Evolutionary conservation across 306 rosid genomes (phyloP).

Genomic region (Prunus padus): DNA sequence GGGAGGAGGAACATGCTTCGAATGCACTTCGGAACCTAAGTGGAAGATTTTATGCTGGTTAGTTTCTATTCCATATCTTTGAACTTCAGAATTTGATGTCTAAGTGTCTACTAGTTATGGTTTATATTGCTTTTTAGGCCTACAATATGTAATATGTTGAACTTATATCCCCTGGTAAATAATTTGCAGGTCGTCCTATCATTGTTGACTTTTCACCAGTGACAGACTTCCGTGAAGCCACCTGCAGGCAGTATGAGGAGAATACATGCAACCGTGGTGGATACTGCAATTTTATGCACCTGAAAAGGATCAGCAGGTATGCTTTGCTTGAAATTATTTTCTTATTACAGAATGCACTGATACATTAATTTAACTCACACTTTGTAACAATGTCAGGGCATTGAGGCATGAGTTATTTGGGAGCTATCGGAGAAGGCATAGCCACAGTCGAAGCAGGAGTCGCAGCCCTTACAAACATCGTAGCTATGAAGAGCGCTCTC

Average conservation of each 20-base stretch:
- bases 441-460: constrained; percentile 61
- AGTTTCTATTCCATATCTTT: constrained; percentile 5
- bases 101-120: neutral
- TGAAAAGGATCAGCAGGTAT: constrained; percentile 69
- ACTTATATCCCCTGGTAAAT: neutral
- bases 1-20: constrained; percentile 68
- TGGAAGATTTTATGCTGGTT: constrained; percentile 69
- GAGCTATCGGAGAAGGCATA: constrained; percentile 35
- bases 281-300: constrained; percentile 73
- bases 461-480: constrained; percentile 71
- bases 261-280: constrained; percentile 74
- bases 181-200: constrained; percentile 60
- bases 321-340: neutral
- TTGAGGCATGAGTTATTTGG: constrained; percentile 69
- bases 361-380: neutral
- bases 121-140: neutral
- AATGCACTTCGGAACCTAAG: constrained; percentile 54
- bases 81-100: neutral
- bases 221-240: constrained; percentile 69
- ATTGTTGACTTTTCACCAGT: constrained; percentile 74
- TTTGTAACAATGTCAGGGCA: constrained; percentile 37
- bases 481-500: constrained; percentile 65
- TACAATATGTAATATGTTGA: neutral
- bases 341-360: neutral
- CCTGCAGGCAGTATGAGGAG: constrained; percentile 79